Evolutionary conservation across 768 basidiomycete genomes (phyloP).

Genomic region (Butyriboletus loyo): DNA sequence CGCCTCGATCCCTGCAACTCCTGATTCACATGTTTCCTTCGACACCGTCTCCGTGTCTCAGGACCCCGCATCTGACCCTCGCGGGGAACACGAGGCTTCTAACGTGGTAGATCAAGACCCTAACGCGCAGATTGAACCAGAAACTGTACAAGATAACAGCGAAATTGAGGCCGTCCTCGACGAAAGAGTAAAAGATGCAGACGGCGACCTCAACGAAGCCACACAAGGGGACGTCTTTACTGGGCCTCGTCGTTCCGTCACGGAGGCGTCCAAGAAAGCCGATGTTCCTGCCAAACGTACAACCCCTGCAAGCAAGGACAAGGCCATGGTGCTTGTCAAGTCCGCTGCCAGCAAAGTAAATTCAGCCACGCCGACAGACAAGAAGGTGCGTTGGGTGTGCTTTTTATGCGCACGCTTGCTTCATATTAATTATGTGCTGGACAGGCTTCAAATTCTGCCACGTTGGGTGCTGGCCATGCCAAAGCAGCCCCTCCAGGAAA

Average conservation of each 20-base stretch:
- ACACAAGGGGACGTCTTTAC: slow-evolving; percentile 23
- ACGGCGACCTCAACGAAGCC: slow-evolving; percentile 19
- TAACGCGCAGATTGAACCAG: slow-evolving; percentile 17
- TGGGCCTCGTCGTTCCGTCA: slow-evolving; percentile 12
- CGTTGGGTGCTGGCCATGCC: slow-evolving; percentile 57
- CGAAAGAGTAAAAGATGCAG: slow-evolving; percentile 13
- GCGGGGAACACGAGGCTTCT: slow-evolving; percentile 40
- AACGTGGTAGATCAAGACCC: slow-evolving; percentile 31
- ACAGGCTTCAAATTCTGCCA: slow-evolving; percentile 64
- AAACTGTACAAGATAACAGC: slow-evolving; percentile 19
- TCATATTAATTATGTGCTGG: slow-evolving; percentile 27
- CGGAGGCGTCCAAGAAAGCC: slow-evolving; percentile 27
- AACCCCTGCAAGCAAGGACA: slow-evolving; percentile 27
- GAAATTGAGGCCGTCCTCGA: slow-evolving; percentile 14
- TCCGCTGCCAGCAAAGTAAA: slow-evolving; percentile 43
- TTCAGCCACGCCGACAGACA: slow-evolving; percentile 56
- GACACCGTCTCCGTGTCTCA: slow-evolving; percentile 22
- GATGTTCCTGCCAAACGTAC: slow-evolving; percentile 25
- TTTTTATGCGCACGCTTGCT: slow-evolving; percentile 16
- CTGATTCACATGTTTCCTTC: slow-evolving; percentile 19
- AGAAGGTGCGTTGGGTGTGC: slow-evolving; percentile 53
- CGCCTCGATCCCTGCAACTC: slow-evolving; percentile 24
- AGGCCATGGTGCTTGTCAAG: slow-evolving; percentile 41
- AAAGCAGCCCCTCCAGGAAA: slow-evolving; percentile 46
- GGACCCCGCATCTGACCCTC: slow-evolving; percentile 22